Percentiles rank a stretch among this genome's conserved stretches.
Conservation (phyloP, 257 asterid species). For the Capsicum chinense region DNA sequence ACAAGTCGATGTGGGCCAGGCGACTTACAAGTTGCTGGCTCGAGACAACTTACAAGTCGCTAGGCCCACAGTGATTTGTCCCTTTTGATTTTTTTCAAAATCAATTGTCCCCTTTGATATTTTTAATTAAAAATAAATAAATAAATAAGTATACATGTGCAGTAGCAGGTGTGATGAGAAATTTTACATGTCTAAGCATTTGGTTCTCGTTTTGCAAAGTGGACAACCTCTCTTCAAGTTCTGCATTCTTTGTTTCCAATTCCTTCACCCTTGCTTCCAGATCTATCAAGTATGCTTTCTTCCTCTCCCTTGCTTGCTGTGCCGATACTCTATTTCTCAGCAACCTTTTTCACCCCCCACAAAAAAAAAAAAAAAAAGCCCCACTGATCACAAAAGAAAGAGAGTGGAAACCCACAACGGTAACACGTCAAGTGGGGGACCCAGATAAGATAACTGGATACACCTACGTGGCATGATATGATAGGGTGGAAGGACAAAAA, state of each 20-base stretch:
- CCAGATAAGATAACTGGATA: constrained; percentile 25
- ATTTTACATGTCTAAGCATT: constrained; percentile 91
- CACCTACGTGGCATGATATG: constrained; percentile 39
- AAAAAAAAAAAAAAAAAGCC: constrained; percentile 4
- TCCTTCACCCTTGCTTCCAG: constrained; percentile 90
- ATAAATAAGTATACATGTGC: not conserved
- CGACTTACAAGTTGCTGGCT: no score
- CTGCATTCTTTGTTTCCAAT: constrained; percentile 88
- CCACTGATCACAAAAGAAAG: not conserved
- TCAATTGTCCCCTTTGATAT: no score
- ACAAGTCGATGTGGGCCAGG: no score
- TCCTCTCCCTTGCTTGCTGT: constrained; percentile 99
- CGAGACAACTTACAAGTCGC: no score
- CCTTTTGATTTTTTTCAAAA: no score
- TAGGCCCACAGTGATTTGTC: no score
- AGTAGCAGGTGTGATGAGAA: constrained; percentile 6
- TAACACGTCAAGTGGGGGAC: constrained; percentile 7
- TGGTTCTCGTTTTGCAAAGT: constrained; percentile 96
- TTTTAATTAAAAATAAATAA: no score
- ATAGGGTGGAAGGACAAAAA: constrained; percentile 32
- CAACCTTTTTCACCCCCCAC: constrained; percentile 56
- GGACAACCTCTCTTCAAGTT: constrained; percentile 92
- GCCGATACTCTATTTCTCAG: constrained; percentile 99
- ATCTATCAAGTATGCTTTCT: constrained; percentile 90
- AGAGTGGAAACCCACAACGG: not conserved